phyloP scores from a whole-genome alignment of 2,329 filamentous ascomycete species.

The Myriosclerotinia curreyana region DNA sequence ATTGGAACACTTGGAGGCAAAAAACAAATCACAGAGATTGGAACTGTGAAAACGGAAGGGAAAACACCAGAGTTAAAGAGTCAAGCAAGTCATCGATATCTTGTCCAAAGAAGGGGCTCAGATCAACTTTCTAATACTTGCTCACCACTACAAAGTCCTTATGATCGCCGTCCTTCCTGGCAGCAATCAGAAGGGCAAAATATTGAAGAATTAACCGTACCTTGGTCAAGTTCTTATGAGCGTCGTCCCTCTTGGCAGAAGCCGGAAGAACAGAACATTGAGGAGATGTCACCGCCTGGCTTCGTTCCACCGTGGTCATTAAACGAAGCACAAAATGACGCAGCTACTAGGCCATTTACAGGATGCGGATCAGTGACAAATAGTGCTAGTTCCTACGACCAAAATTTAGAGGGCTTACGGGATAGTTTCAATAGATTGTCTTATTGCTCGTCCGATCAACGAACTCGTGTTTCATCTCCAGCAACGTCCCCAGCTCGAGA shows the following conservation, averaged over 20 bases:
- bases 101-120: constrained; percentile 29
- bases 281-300: constrained; percentile 8
- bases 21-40: constrained; percentile 59
- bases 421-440: constrained; percentile 58
- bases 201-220: constrained; percentile 15
- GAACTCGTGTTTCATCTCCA: constrained; percentile 57
- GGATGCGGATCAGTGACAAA: constrained; percentile 58
- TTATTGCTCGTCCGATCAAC: constrained; percentile 58
- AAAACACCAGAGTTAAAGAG: constrained; percentile 32
- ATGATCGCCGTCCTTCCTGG: constrained; percentile 26
- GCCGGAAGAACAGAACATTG: constrained; percentile 12
- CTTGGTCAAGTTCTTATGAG: neutral
- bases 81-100: constrained; percentile 35
- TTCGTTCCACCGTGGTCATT: constrained; percentile 12
- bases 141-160: constrained; percentile 27
- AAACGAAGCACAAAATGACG: constrained; percentile 14
- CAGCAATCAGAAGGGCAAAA: constrained; percentile 5
- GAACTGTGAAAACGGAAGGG: constrained; percentile 48
- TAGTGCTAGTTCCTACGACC: constrained; percentile 56
- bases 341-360: constrained; percentile 28
- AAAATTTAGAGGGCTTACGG: constrained; percentile 55
- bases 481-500: constrained; percentile 57
- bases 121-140: constrained; percentile 30
- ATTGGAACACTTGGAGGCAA: constrained; percentile 69
- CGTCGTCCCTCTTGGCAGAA: constrained; percentile 16